These are phyloP conservation scores for Cyanodermella asteris DNA, from an alignment of 2,329 filamentous ascomycete genomes.

Conservation along the genomic window DNA sequence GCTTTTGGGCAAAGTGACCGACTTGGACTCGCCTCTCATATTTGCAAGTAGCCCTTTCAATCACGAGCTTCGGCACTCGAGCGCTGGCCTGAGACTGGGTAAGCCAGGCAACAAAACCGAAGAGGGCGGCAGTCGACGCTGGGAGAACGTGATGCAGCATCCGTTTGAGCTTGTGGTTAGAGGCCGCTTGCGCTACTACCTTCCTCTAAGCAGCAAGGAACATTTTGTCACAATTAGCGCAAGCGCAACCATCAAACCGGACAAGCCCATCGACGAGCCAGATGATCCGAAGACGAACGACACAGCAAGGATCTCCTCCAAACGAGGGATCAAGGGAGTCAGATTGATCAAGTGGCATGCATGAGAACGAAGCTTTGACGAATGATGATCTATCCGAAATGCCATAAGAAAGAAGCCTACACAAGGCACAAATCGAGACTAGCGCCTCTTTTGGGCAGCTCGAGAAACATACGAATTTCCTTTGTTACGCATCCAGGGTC, in stretches of 20 bases:
- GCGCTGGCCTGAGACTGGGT: conserved; percentile 60
- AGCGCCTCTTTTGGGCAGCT: too few relatives aligned
- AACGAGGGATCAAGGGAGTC: too few relatives aligned
- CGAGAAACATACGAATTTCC: too few relatives aligned
- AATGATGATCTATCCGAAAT: too few relatives aligned
- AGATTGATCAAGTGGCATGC: too few relatives aligned
- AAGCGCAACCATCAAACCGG: conserved; percentile 18
- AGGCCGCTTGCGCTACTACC: conserved; percentile 66
- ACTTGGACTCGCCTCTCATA: conserved; percentile 67
- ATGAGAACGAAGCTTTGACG: too few relatives aligned
- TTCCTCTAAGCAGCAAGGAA: conserved; percentile 33
- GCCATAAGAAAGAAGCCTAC: too few relatives aligned
- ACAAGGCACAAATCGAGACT: too few relatives aligned
- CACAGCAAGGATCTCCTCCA: too few relatives aligned
- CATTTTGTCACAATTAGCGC: conserved; percentile 28
- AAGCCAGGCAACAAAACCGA: conserved; percentile 78
- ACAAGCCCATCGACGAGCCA: conserved; percentile 11
- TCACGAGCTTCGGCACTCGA: conserved; percentile 46
- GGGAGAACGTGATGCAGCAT: conserved; percentile 77
- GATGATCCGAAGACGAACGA: conserved; percentile 5
- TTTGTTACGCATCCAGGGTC: too few relatives aligned
- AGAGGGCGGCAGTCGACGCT: conserved; percentile 57
- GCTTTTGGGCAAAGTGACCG: conserved; percentile 69
- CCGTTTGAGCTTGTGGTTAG: conserved; percentile 86
- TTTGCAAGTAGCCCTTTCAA: conserved; percentile 84